phyloP scores from a whole-genome alignment of 257 asterid species.

The Paulownia fortunei region DNA sequence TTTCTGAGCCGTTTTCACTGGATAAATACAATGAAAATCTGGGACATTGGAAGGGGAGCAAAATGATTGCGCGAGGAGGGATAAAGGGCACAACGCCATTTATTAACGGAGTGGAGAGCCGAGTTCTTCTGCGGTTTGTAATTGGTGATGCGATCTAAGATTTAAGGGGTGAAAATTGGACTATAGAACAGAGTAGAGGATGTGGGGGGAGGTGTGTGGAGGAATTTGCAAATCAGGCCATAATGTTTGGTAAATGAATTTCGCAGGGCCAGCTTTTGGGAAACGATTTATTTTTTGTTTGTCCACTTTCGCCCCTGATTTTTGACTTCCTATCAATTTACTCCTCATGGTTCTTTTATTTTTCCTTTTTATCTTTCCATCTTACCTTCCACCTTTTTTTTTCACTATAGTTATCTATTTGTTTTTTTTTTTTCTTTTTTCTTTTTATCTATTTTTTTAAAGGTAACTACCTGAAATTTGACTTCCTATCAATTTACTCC shows the following conservation, averaged over 20 bases:
- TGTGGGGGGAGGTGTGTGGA: not conserved
- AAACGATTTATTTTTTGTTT: not conserved
- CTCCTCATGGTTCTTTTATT: not conserved
- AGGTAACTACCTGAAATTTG: no score
- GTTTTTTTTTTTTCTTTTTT: no score
- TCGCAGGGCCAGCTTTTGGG: not conserved
- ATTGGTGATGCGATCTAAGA: slow-evolving; percentile 18
- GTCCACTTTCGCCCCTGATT: not conserved
- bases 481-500: no score
- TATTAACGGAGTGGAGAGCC: not conserved
- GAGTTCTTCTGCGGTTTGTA: slow-evolving; percentile 20
- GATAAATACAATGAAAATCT: slow-evolving; percentile 38
- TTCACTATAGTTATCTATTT: no score
- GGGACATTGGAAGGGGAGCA: slow-evolving; percentile 4
- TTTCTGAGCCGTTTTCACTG: slow-evolving; percentile 14
- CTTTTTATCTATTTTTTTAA: no score
- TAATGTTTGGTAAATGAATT: slow-evolving; percentile 24
- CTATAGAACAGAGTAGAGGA: not conserved
- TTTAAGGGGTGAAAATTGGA: not conserved
- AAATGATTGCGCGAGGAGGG: slow-evolving; percentile 32
- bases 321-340: not conserved
- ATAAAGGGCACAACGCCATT: slow-evolving; percentile 43
- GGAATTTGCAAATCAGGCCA: slow-evolving; percentile 25
- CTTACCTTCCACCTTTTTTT: not conserved
- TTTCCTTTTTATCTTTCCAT: not conserved